Conservation (phyloP, 345 rosid species). For the Excoecaria cochinchinensis region DNA sequence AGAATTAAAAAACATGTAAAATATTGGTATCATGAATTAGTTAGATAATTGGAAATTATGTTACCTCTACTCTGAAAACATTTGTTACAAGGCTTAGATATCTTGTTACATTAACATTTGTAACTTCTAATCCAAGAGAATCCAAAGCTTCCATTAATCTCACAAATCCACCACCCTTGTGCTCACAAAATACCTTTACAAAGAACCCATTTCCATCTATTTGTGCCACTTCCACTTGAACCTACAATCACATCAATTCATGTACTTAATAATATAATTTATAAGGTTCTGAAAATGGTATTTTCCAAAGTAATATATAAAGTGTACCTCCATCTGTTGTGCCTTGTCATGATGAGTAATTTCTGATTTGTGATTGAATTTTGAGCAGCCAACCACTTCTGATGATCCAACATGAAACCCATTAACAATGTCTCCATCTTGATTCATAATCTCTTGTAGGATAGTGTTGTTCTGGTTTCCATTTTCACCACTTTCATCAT, state of each 20-base stretch:
- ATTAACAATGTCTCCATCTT: conserved; percentile 33
- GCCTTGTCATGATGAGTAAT: conserved; percentile 48
- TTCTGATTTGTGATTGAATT: conserved; percentile 49
- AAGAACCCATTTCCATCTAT: conserved; percentile 81
- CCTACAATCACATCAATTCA: conserved; percentile 34
- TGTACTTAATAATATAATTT: no score
- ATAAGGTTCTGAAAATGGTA: no score
- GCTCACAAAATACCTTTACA: conserved; percentile 87
- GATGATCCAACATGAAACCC: conserved; percentile 42
- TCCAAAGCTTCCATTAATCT: conserved; percentile 82
- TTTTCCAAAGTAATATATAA: no score
- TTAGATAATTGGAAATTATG: no score
- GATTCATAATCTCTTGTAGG: conserved; percentile 35
- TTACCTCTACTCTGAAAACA: conserved; percentile 86
- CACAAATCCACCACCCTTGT: conserved; percentile 76
- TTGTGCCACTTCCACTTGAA: conserved; percentile 88
- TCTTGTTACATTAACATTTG: conserved; percentile 79
- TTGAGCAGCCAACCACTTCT: conserved; percentile 34
- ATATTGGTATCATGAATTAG: no score
- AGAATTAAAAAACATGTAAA: neutral
- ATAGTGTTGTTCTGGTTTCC: conserved; percentile 24
- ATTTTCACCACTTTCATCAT: conserved; percentile 48
- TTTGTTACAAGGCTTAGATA: conserved; percentile 76
- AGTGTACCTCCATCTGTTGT: conserved; percentile 91
- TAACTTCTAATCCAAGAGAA: conserved; percentile 81